Base-by-base conservation (phyloP, 169 alveolate genomes). In the Plasmodium relictum region DNA sequence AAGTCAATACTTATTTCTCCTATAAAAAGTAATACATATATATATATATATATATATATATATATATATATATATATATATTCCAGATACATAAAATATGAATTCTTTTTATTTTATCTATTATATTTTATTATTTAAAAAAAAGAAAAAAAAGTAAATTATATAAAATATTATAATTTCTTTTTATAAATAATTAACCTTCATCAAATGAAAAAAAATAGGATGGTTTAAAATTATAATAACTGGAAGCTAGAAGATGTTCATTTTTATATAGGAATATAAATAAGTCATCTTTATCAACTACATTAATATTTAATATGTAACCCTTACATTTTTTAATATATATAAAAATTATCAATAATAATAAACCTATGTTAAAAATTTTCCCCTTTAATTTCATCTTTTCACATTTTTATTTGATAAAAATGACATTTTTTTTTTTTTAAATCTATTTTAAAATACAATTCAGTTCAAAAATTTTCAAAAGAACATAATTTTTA, bases 231-330 rank as follows among this genome's bases (percentile, higher is more conserved):
- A 78, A 65, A 42, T 78, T 78, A 73, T 78, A 78, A 56, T 78
- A 78, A 44, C 89, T 78, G 37, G 89, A 72, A 16, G 89, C 89
- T 78, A 78, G 22, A 61, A 78, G 22, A 24, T 78, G 89, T 69
- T 78, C 89, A 65, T 78, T 78, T 78, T 78, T 78, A 59, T 78
- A 78, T 44, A 78, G 50, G 65, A 78, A 78, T 44, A 58, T 66
- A 65, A 78, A 78, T 58, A 78, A 50, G 74, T 78, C 89, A 78
- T 78, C 89, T 69, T 78, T 78, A 65, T 78, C 89, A 54, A 50
- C 80, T 24, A 78, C 89, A 66, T 78, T 78, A 20, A 78, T 45
- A 58, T 78, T 78, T 20, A 78, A 69, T 48, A 78, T 66, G 24
- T 78, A 78, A 12, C 78, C 78, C 68, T 63, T 78, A 63, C 78